Conservation (phyloP, 75 land plant genomes). For the Pinus taeda region DNA sequence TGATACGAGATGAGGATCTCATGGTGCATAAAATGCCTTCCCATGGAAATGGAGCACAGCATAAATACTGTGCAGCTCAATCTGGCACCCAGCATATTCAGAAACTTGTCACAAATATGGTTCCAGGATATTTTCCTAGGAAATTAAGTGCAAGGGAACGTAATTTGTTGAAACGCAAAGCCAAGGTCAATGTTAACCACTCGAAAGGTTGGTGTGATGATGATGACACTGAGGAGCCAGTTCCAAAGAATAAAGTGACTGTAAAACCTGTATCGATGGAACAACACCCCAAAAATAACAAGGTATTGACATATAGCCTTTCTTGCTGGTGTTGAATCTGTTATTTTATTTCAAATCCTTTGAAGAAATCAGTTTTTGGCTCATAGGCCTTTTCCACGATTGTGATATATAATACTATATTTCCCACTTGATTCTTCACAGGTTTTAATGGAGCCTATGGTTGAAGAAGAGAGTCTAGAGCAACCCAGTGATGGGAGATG, state of each 20-base stretch:
- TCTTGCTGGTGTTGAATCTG: slow-evolving; percentile 5
- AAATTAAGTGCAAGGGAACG: slow-evolving; percentile 89
- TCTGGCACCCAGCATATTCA: slow-evolving; percentile 53
- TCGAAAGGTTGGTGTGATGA: slow-evolving; percentile 75
- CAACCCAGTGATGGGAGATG: slow-evolving; percentile 69
- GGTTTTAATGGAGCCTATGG: slow-evolving; percentile 40
- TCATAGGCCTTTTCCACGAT: not conserved
- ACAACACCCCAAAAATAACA: slow-evolving; percentile 40
- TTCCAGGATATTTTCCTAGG: slow-evolving; percentile 49
- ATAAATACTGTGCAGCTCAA: slow-evolving; percentile 21
- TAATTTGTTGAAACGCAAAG: slow-evolving; percentile 88
- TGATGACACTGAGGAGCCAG: slow-evolving; percentile 54
- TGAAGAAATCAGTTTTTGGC: not conserved
- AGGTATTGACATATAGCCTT: slow-evolving; percentile 12
- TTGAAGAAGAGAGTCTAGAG: slow-evolving; percentile 70
- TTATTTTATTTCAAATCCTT: not conserved
- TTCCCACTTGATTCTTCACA: slow-evolving; percentile 19
- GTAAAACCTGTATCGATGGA: slow-evolving; percentile 42
- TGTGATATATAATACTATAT: not conserved
- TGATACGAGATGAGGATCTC: slow-evolving; percentile 97
- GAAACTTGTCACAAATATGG: slow-evolving; percentile 79
- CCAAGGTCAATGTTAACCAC: slow-evolving; percentile 76
- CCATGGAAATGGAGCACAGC: slow-evolving; percentile 47
- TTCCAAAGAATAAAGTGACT: slow-evolving; percentile 28
- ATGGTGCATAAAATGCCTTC: slow-evolving; percentile 40